Evolutionary conservation across 371 early-diverging fungal species (phyloP), one percentile per base, ranked within the genome.

Genomic region (Hamiltosporidium magnivora): DNA sequence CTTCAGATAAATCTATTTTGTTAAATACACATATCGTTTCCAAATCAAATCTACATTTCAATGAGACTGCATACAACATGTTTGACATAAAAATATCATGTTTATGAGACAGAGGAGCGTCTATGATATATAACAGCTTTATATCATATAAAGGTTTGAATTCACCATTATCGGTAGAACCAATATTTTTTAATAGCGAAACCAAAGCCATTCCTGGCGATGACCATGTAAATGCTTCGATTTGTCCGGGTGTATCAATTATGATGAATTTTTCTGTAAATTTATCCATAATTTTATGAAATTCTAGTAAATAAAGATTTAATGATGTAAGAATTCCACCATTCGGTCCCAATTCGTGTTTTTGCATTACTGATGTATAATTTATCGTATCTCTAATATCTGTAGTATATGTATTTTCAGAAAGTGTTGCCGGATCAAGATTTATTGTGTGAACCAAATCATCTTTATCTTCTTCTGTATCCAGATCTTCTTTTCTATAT

Each of bases 211-310:
- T 84, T 38, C 98, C 99, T 3, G 93, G 90, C 4, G 96, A 94
- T 44, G 94, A 94, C 94, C 96, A 96, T 12, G 95, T 96, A 84
- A 99, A 97, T 67, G 95, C 92, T 83, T 99, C 99, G 72, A 99
- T 96, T 80, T 99, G 97, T 25, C 99, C 99, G 43, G 99, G 99
- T 9, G 99, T 97, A 80, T 99, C 99, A n/a, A 96, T 85, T 11
- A 95, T 79, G 60, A 91, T 83, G 75, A 90, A 86, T 77, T 92
- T 92, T 1, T 87, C 87, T 3, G 93, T 81, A 55, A 91, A 84
- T 36, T 70, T 58, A 59, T 85, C 84, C 73, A 93, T 83, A 3
- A 93, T 90, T 77, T 90, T 90, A 84, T 93, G 91, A 25, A 80
- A 95, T 90, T 84, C 93, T 89, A 70, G 91, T 89, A 37, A 90